phyloP scores from a whole-genome alignment of 2,329 filamentous ascomycete genomes.

The Metarhizium rileyi region DNA sequence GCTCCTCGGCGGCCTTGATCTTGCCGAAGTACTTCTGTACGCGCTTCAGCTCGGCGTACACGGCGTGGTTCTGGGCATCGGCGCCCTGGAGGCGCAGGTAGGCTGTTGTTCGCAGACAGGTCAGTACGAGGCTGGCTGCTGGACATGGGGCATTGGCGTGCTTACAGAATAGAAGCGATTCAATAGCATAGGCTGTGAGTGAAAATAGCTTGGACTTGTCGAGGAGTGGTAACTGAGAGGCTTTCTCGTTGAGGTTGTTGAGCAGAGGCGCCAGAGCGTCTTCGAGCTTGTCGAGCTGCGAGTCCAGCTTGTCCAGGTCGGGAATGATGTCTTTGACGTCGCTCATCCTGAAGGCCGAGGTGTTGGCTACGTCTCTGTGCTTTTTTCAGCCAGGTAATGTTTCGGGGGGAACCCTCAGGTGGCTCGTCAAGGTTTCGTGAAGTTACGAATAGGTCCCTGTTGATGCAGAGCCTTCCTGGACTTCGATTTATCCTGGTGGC shows the following conservation, averaged over 20 bases:
- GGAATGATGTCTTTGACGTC: conserved; percentile 48
- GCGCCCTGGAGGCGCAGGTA: conserved; percentile 70
- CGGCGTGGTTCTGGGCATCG: conserved; percentile 72
- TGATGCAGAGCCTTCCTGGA: neutral
- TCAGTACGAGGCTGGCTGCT: neutral
- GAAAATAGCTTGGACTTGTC: conserved; percentile 93
- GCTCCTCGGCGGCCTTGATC: conserved; percentile 67
- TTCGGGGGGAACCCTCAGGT: neutral
- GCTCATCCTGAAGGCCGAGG: conserved; percentile 19
- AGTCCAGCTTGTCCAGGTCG: conserved; percentile 64
- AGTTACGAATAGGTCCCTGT: neutral
- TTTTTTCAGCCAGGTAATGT: neutral
- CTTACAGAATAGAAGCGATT: conserved; percentile 80
- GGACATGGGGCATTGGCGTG: neutral
- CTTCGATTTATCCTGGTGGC: neutral
- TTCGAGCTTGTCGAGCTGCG: conserved; percentile 71
- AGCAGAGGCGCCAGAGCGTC: conserved; percentile 66
- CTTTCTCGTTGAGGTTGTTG: conserved; percentile 52
- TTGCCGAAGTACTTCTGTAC: conserved; percentile 90
- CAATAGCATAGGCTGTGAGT: conserved; percentile 78
- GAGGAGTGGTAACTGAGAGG: conserved; percentile 76
- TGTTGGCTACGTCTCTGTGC: neutral
- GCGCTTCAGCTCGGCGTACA: conserved; percentile 77
- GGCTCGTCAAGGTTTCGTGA: neutral
- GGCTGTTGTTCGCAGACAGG: conserved; percentile 29